Percentiles rank a stretch among this genome's conserved stretches.
These are phyloP conservation scores for Colletotrichum lentis DNA, from an alignment of 2,329 filamentous ascomycete species.

Conservation along the genomic window DNA sequence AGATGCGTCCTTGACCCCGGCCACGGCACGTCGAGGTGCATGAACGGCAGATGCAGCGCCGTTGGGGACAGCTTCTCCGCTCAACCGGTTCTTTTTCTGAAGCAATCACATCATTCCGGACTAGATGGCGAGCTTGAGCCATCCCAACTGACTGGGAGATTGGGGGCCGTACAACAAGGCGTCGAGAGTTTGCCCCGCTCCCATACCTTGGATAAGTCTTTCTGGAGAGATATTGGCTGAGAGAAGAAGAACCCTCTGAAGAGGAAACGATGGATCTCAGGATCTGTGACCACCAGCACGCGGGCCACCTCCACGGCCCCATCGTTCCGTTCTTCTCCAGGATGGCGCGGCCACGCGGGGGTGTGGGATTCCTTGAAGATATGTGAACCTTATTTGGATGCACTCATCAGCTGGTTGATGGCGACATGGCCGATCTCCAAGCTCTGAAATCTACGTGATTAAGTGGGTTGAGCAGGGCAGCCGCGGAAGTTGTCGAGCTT, in stretches of 20 bases:
- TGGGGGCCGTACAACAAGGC: not conserved
- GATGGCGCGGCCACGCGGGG: no score
- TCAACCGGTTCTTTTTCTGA: not conserved
- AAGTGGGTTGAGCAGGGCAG: not conserved
- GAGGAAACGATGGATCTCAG: not conserved
- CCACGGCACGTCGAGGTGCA: not conserved
- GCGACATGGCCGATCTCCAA: not conserved
- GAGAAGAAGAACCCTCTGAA: not conserved
- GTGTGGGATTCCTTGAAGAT: slow-evolving; percentile 17
- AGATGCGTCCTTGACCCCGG: not conserved
- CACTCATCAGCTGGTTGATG: not conserved
- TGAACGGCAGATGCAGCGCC: not conserved
- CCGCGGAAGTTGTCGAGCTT: not conserved
- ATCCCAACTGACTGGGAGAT: not conserved
- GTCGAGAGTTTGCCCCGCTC: not conserved
- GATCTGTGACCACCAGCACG: not conserved
- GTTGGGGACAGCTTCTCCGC: not conserved
- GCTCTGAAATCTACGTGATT: not conserved
- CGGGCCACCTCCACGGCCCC: not conserved
- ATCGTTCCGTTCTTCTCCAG: slow-evolving; percentile 16
- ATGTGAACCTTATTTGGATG: slow-evolving; percentile 19
- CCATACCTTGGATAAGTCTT: not conserved
- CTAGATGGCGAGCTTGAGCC: slow-evolving; percentile 15
- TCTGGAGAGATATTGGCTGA: no score
- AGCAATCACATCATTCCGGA: slow-evolving; percentile 24